Evolutionary conservation across 768 basidiomycete species (phyloP), one percentile per base, ranked within the genome.

Genomic region (Phanerodontia chrysosporium): DNA sequence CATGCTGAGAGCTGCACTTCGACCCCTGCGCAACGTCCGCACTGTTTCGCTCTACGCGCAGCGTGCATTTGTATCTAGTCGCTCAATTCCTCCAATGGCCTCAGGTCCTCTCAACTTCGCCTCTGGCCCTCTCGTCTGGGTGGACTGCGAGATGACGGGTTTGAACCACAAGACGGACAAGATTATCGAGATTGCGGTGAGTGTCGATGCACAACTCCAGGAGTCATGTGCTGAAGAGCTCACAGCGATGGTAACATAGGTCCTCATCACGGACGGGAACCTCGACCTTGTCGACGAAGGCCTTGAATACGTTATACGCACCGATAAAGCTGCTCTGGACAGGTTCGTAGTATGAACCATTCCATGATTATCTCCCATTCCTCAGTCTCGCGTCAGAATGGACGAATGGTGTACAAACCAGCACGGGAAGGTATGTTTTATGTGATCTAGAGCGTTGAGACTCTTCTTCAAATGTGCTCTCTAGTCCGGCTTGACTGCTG

Each of bases 131-230:
- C 72, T 92, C 57, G 86, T 92, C 7, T 88, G 91, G 92, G 80
- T 93, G 52, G 91, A 94, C 70, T 91, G 90, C 65, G 91, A 94
- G 74, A 94, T 93, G 82, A 92, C 91, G 2, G 91, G 91, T 3
- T 77, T 94, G 39, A 72, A 88, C 66, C 79, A 79, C 3, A 76
- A 78, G 49, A 84, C 73, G 42, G 88, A 92, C 72, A 84, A 81
- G 62, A 82, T 93, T 28, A 69, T 94, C 2, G 94, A 96, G 72
- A 89, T 95, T 67, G 89, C 88, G 12, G 89, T 86, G 59, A 61
- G 79, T 65, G 16, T 54, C 28, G 21, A 5, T 3, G 32, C 22
- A 21, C 12, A 14, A 12, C 13, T 32, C 14, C 29, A 21, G 35
- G 12, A 42, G 36, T 22, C 10, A 14, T 22, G 3, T 10, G 39